Evolutionary conservation across 495 filamentous ascomycete genomes (phyloP).

Genomic region (Pyrenopolyporus hunteri): DNA sequence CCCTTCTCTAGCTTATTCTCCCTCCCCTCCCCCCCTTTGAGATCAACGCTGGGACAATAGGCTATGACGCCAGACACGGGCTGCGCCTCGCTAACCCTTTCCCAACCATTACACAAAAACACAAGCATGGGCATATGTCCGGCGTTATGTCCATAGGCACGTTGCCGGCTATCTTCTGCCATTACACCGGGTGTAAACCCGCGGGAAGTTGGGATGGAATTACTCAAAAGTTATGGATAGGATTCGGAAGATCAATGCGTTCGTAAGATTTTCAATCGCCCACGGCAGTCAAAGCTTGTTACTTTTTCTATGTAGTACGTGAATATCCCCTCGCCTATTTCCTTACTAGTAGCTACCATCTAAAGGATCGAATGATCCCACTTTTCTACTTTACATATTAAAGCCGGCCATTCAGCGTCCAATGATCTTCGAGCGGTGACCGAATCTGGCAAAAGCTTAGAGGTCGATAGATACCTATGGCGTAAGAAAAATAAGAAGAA

Average conservation of each 20-base stretch:
- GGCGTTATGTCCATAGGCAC: constrained; percentile 1
- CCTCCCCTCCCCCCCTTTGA: background rate
- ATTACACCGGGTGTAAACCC: no score
- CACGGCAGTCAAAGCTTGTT: no score
- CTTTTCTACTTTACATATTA: constrained; percentile 8
- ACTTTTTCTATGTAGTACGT: no score
- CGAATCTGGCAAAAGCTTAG: constrained; percentile 20
- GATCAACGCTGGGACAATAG: constrained; percentile 21
- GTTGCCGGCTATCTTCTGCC: no score
- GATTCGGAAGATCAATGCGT: background rate
- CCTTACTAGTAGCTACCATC: no score
- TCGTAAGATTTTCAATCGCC: no score
- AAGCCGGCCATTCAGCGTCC: background rate
- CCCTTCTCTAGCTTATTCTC: background rate
- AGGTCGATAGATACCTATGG: background rate
- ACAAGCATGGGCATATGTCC: background rate
- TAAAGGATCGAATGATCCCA: no score
- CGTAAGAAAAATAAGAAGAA: no score
- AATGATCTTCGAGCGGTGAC: constrained; percentile 19
- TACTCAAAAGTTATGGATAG: background rate
- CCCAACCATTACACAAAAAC: constrained; percentile 2
- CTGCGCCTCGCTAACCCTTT: constrained; percentile 19
- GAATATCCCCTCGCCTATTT: constrained; percentile 8
- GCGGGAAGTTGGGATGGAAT: no score
- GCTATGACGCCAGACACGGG: constrained; percentile 18